Base-by-base conservation (phyloP, 1,284 basidiomycete genomes). In the Ustilago crameri region DNA sequence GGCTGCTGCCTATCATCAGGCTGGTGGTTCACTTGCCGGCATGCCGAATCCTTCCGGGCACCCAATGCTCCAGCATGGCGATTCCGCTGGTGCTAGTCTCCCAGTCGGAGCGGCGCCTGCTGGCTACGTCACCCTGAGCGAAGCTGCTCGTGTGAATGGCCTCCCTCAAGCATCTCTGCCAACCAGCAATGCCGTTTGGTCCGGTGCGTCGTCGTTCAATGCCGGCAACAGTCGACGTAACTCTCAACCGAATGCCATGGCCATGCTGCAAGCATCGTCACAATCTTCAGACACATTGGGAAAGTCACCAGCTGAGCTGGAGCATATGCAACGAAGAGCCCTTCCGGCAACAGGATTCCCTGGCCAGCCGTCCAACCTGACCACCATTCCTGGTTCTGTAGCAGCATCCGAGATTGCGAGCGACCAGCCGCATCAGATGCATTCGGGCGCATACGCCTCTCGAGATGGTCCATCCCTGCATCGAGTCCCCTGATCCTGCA, bases 361-460 rank as follows among this genome's bases (percentile, higher is more conserved):
- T 9, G 57, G 57, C 20, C 54, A 40, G 14, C 57, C 45, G 34
- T 56, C 64, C 10, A 49, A 49, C 15, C 18, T 67, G 45, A 51
- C 40, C 35, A 56, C 64, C 14, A 67, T 67, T 12, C 64, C 57
- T n/a, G 64, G 64, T 46, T 67, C 64, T 5, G 45, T 56, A 3
- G 56, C 62, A 14, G 51, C 35, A 1, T 67, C 64, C 9, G 64
- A 67, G 35, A 27, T 46, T 15, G 53, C 64, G 3, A 67, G 64
- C 49, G 52, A 9, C 9, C 52, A 60, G 17, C 56, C 49, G 18
- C 48, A 66, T 23, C 52, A 49, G 32, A 56, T 56, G 63, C 40
- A 56, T 2, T 67, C 64, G 9, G 37, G 34, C n/a, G 49, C 23
- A 1, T 38, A 35, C 8, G 37, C n/a, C n/a, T n/a, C n/a, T n/a